Evolutionary conservation across 2,329 filamentous ascomycete genomes (phyloP).

Genomic region (Chaetomiaceae sp.): DNA sequence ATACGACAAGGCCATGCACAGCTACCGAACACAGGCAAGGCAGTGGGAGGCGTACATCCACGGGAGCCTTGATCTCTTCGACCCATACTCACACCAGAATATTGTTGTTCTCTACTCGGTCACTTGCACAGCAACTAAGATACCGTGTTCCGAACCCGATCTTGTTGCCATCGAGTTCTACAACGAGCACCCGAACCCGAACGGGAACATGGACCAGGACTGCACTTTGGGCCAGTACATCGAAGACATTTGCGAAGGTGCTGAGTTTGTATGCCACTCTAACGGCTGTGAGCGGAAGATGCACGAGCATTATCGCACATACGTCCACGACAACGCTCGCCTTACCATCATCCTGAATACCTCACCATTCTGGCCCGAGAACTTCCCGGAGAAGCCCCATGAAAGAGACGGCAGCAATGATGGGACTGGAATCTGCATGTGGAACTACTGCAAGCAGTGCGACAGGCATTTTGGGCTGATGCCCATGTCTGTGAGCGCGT

Average conservation of each 20-base stretch:
- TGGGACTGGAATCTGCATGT: slow-evolving; percentile 75
- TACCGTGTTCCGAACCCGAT: slow-evolving; percentile 86
- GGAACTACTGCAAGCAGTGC: slow-evolving; percentile 93
- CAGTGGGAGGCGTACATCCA: slow-evolving; percentile 96
- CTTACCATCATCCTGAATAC: slow-evolving; percentile 87
- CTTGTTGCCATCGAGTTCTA: slow-evolving; percentile 91
- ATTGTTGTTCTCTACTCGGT: slow-evolving; percentile 92
- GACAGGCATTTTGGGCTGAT: slow-evolving; percentile 84
- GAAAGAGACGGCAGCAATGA: slow-evolving; percentile 35
- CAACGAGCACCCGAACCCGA: slow-evolving; percentile 69
- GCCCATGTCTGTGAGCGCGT: slow-evolving; percentile 88
- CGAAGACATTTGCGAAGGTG: slow-evolving; percentile 76
- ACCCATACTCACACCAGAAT: slow-evolving; percentile 93
- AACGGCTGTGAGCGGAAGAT: slow-evolving; percentile 85
- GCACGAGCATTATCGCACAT: slow-evolving; percentile 90
- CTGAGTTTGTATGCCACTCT: slow-evolving; percentile 71
- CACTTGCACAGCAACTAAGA: slow-evolving; percentile 88
- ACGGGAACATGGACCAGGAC: slow-evolving; percentile 69
- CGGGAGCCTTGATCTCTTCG: slow-evolving; percentile 82
- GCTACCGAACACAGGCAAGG: slow-evolving; percentile 87
- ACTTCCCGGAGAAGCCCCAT: slow-evolving; percentile 55
- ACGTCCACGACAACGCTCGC: slow-evolving; percentile 92
- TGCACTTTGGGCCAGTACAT: slow-evolving; percentile 94
- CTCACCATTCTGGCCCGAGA: slow-evolving; percentile 39
- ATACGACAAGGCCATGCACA: slow-evolving; percentile 90